Conservation (phyloP, 805 yeast genomes). For the Hanseniaspora lachancei region DNA sequence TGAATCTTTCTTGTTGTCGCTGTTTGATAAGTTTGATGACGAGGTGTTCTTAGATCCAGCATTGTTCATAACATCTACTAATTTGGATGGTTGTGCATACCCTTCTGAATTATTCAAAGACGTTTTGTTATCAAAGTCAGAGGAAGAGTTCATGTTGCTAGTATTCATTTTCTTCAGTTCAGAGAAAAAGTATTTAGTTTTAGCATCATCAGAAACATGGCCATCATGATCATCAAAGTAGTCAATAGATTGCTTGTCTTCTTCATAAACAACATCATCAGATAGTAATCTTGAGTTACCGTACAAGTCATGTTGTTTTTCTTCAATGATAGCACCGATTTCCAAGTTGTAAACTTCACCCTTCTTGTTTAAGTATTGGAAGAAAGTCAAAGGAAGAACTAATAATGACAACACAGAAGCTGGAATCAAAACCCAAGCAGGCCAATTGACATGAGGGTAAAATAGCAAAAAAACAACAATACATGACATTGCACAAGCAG, state of each 20-base stretch:
- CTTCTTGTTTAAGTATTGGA: conserved; percentile 17
- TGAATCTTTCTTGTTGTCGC: conserved; percentile 2
- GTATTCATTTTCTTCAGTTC: not conserved
- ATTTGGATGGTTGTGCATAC: conserved; percentile 1
- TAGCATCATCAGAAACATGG: conserved; percentile 3
- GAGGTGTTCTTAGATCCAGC: not conserved
- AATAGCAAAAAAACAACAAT: conserved; percentile 45
- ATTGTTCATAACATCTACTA: conserved; percentile 8
- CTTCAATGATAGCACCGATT: conserved; percentile 4
- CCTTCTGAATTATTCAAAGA: not conserved
- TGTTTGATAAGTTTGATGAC: not conserved
- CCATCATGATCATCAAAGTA: conserved; percentile 2
- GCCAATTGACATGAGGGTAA: conserved; percentile 55
- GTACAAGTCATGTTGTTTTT: not conserved
- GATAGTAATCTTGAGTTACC: conserved; percentile 5
- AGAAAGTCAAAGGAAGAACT: conserved; percentile 37
- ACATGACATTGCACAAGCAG: conserved; percentile 42
- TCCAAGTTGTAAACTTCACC: conserved; percentile 3
- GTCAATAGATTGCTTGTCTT: not conserved
- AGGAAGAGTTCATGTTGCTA: not conserved
- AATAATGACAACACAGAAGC: conserved; percentile 46
- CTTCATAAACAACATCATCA: conserved; percentile 9
- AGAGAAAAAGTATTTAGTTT: conserved; percentile 4
- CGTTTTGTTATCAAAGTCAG: conserved; percentile 4
- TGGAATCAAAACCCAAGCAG: conserved; percentile 60